These are phyloP conservation scores for Plenodomus tracheiphilus DNA, from an alignment of 2,329 filamentous ascomycete genomes.

Conservation along the genomic window DNA sequence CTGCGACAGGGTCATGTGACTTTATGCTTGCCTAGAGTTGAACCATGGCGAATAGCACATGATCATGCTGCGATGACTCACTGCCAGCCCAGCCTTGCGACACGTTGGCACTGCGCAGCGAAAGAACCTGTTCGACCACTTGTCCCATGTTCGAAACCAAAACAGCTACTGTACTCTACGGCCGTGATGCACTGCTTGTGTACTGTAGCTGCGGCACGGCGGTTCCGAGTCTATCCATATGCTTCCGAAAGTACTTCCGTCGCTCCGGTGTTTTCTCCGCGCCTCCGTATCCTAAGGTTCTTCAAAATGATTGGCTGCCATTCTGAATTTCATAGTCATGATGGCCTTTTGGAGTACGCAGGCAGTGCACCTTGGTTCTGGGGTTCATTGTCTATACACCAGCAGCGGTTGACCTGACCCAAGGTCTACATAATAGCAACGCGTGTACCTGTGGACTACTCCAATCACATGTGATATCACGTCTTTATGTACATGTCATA, in stretches of 20 bases:
- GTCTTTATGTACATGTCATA: not conserved
- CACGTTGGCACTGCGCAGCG: not conserved
- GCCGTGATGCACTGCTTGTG: no score
- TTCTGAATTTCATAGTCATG: no score
- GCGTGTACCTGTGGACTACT: no score
- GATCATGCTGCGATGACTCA: not conserved
- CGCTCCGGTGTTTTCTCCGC: conserved; percentile 4
- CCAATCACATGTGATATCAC: not conserved
- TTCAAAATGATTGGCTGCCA: no score
- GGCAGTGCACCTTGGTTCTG: no score
- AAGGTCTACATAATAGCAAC: no score
- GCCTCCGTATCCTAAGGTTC: not conserved
- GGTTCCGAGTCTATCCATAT: conserved; percentile 5
- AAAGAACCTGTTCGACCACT: not conserved
- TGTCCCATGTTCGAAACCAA: no score
- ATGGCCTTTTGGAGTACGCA: no score
- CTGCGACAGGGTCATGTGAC: conserved; percentile 7
- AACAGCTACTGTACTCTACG: no score
- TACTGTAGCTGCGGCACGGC: no score
- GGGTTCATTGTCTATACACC: no score
- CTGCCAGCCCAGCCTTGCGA: not conserved
- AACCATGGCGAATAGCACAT: not conserved
- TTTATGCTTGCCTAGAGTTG: not conserved
- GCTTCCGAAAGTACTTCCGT: not conserved
- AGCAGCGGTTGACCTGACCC: no score